Evolutionary conservation across 495 filamentous ascomycete species (phyloP), one percentile per base, ranked within the genome.

Genomic region (Oleoguttula mirabilis): DNA sequence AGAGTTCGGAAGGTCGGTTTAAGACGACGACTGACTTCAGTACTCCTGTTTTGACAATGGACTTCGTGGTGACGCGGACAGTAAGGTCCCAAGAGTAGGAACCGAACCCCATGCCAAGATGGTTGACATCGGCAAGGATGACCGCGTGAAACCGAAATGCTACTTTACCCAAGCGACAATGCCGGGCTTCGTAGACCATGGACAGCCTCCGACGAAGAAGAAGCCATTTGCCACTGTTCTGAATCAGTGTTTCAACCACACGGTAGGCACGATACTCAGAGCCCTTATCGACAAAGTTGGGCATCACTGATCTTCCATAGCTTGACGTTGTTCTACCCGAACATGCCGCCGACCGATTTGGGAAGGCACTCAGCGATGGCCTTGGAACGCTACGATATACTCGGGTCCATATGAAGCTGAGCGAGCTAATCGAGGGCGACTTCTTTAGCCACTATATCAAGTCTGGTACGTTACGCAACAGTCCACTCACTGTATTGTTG

Each of bases 401-500:
- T 32, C 69, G 73, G 33, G 77, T 96, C 5, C 73, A 78, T 42
- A 80, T 94, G 74, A 71, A 77, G 10, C 68, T 94, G 19, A 68
- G 68, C 11, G 72, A 77, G 32, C 55, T 95, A 1, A 50, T 98
- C 4, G 72, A 82, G 30, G 71, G 75, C 4, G 77, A 80, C 0
- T 98, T 98, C 52, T 88, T 94, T 59, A 83, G 76, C 32, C 66
- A 75, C 38, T 88, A 94, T 56, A 80, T 95, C 50, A 94, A 94
- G 58, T 67, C 71, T 51, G 88, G 88, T 92, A 72, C 12, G 44
- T 45, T 28, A n/a, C n/a, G n/a, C n/a, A n/a, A n/a, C n/a, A n/a
- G n/a, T n/a, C n/a, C n/a, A n/a, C n/a, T n/a, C n/a, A n/a, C n/a
- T n/a, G n/a, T n/a, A n/a, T n/a, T n/a, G n/a, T n/a, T n/a, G n/a